A percentile compares a stretch with the other conserved stretches of the same genome.
These are phyloP conservation scores for Melastoma candidum DNA, from an alignment of 441 rosid genomes.

Conservation along the genomic window DNA sequence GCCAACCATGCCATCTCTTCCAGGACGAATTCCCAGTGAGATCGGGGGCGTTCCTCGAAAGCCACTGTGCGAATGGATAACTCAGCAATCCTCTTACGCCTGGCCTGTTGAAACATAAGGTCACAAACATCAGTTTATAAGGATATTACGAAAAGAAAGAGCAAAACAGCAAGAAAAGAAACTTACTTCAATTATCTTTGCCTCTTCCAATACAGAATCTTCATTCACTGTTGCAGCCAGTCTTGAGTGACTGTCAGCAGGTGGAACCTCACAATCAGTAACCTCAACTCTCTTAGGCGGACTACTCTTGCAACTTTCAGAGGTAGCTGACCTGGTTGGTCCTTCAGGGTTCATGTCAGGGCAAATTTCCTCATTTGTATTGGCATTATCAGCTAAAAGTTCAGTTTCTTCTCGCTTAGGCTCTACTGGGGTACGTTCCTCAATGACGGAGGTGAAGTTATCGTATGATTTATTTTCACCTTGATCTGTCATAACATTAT, in stretches of 20 bases:
- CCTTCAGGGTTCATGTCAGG: slow-evolving; percentile 28
- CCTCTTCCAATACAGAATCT: slow-evolving; percentile 88
- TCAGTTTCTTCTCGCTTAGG: slow-evolving; percentile 25
- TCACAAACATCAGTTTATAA: slow-evolving; percentile 16
- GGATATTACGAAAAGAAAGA: slow-evolving; percentile 5
- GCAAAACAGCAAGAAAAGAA: slow-evolving; percentile 16
- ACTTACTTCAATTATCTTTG: slow-evolving; percentile 73
- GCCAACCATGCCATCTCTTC: slow-evolving; percentile 99
- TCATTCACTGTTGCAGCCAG: slow-evolving; percentile 50
- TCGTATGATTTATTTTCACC: slow-evolving; percentile 25
- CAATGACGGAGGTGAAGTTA: slow-evolving; percentile 29
- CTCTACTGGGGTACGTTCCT: slow-evolving; percentile 17
- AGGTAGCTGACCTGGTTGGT: slow-evolving; percentile 25
- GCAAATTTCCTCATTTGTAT: slow-evolving; percentile 23
- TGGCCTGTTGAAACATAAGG: slow-evolving; percentile 46
- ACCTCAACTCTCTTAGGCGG: slow-evolving; percentile 27
- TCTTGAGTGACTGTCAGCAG: slow-evolving; percentile 29
- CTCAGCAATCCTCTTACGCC: slow-evolving; percentile 79
- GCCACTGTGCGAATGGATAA: slow-evolving; percentile 51
- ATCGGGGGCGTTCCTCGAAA: slow-evolving; percentile 40
- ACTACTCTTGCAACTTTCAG: slow-evolving; percentile 27
- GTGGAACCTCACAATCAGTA: slow-evolving; percentile 33
- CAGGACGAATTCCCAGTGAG: slow-evolving; percentile 97
- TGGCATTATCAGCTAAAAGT: slow-evolving; percentile 24
- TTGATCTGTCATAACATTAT: slow-evolving; percentile 29